Base-by-base conservation (phyloP, 1,139 yeast species). In the Taiozyma onychis region DNA sequence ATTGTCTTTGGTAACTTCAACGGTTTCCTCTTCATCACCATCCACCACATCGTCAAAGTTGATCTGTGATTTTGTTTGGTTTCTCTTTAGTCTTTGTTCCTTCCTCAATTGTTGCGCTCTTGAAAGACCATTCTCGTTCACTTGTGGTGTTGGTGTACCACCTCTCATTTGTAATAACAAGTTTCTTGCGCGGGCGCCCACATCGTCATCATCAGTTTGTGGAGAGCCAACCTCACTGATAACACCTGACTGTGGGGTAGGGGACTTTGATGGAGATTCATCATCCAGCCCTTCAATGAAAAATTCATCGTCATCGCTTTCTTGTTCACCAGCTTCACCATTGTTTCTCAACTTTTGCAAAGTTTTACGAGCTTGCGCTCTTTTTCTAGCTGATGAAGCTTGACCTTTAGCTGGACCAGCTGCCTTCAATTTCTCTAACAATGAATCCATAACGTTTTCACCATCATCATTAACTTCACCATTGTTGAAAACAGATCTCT, bases 331-430 rank as follows among this genome's bases (percentile, higher is more conserved):
- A 41, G 52, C 54, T 28, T 54, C 55, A 45, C 55, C 58, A 30
- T 45, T 50, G 48, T 63, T 68, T 54, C 66, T 71, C 41, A 67
- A 70, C 48, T 74, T 79, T 53, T 78, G 51, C 45, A 83, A 61
- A 50, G 81, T 82, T 58, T 76, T 82, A 56, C 93, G 78, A 57
- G 91, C 87, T 55, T 86, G 72, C 0, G 96, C 96, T 53, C 95
- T 75, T 60, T 89, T 82, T 58, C 96, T 73, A 0, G 96, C 96
- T 8, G 93, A 81, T 1, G 87, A 71, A 0, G 95, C 83, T 62
- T 88, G 95, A 4, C 88, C 83, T 57, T 80, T 80, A 7, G 81
- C 57, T 16, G 89, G 85, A 0, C 88, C 90, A 0, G 87, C 85
- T 37, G 87, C 86, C 63, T 85, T 84, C 60, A 86, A 74, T 61